Evolutionary conservation across 805 yeast species (phyloP).

Genomic region (Candida piceae): DNA sequence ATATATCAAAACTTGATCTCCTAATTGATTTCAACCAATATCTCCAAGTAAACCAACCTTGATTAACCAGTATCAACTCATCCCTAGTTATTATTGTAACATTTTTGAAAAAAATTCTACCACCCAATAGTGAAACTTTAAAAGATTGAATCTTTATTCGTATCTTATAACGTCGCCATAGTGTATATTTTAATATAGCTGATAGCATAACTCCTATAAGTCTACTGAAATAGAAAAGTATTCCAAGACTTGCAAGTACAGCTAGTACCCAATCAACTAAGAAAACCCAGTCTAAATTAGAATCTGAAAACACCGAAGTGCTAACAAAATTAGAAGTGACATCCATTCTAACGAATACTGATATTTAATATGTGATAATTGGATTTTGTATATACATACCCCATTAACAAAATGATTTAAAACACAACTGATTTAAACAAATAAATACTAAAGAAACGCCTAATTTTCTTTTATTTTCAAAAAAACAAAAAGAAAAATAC

Average conservation of each 20-base stretch:
- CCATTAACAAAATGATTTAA: too few species aligned
- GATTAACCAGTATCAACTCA: slow-evolving; percentile 62
- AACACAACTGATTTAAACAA: too few species aligned
- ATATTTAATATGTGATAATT: too few species aligned
- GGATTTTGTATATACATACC: too few species aligned
- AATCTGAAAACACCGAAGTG: slow-evolving; percentile 23
- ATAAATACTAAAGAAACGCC: too few species aligned
- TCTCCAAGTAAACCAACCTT: slow-evolving; percentile 81
- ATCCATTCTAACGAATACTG: slow-evolving; percentile 16
- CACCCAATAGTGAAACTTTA: slow-evolving; percentile 75
- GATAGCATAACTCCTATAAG: slow-evolving; percentile 59
- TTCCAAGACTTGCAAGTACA: slow-evolving; percentile 53
- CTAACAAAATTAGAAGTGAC: slow-evolving; percentile 22
- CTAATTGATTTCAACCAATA: slow-evolving; percentile 67
- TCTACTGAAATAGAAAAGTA: slow-evolving; percentile 75
- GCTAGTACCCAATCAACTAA: slow-evolving; percentile 77
- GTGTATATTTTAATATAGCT: slow-evolving; percentile 39
- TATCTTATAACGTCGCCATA: slow-evolving; percentile 62
- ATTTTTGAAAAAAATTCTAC: slow-evolving; percentile 74
- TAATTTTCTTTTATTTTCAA: too few species aligned
- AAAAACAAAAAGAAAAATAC: too few species aligned
- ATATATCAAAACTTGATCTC: slow-evolving; percentile 30
- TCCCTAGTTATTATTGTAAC: slow-evolving; percentile 69
- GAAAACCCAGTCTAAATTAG: slow-evolving; percentile 59
- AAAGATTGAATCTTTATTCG: slow-evolving; percentile 67